Evolutionary conservation across 2,329 filamentous ascomycete species (phyloP).

Genomic region (Akanthomyces dipterigenus): DNA sequence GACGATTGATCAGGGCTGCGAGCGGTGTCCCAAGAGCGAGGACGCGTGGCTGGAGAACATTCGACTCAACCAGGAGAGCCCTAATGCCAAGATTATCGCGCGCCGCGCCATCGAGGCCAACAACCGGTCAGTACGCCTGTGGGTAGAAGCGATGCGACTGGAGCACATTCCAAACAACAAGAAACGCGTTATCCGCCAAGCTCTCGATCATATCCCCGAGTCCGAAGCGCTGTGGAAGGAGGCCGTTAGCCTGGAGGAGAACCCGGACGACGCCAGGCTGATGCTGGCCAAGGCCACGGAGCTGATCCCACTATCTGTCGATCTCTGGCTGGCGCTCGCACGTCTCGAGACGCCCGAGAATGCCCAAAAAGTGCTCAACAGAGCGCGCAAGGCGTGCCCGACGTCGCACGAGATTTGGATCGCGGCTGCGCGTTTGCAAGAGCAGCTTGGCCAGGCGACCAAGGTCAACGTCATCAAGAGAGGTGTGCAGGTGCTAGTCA

Average conservation of each 20-base stretch:
- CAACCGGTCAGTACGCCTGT: conserved; percentile 77
- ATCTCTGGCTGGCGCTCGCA: conserved; percentile 90
- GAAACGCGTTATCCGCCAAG: conserved; percentile 87
- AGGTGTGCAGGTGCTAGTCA: conserved; percentile 79
- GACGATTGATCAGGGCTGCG: conserved; percentile 80
- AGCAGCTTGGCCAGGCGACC: conserved; percentile 71
- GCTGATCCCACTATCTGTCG: conserved; percentile 86
- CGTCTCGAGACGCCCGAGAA: conserved; percentile 84
- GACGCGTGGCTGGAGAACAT: conserved; percentile 97
- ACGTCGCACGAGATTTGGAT: conserved; percentile 97
- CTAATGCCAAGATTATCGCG: conserved; percentile 93
- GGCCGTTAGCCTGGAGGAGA: conserved; percentile 89
- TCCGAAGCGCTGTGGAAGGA: conserved; percentile 98
- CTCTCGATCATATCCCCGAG: conserved; percentile 85
- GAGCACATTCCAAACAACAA: conserved; percentile 78
- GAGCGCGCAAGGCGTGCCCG: conserved; percentile 85
- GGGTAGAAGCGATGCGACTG: conserved; percentile 92
- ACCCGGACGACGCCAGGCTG: conserved; percentile 78
- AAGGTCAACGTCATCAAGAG: conserved; percentile 93
- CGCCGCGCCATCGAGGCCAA: conserved; percentile 91
- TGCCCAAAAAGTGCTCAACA: conserved; percentile 91
- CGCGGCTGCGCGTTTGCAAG: conserved; percentile 82
- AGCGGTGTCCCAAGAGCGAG: conserved; percentile 87
- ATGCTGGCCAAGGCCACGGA: conserved; percentile 92
- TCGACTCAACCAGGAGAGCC: conserved; percentile 72